Evolutionary conservation across 2,329 filamentous ascomycete species (phyloP).

Genomic region (Zymoseptoria ardabiliae): DNA sequence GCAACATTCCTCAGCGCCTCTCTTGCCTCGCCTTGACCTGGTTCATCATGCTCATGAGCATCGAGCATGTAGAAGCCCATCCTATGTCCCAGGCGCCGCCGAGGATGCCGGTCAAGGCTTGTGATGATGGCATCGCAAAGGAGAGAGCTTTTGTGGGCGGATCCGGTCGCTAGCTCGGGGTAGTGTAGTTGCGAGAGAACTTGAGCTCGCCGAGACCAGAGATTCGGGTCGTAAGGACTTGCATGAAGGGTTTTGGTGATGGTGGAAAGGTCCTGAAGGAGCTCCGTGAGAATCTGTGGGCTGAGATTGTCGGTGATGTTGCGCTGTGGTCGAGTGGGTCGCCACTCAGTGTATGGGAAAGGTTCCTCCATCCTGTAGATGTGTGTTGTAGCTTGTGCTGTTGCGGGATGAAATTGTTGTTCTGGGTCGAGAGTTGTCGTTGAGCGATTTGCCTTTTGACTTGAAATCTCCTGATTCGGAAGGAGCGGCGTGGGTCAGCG

Average conservation of each 20-base stretch:
- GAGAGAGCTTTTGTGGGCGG: conserved; percentile 19
- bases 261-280: conserved; percentile 11
- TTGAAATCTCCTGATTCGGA: background rate
- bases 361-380: background rate
- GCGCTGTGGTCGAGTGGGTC: background rate
- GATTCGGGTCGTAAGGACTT: conserved; percentile 22
- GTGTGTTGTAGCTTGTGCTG: background rate
- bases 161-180: conserved; percentile 26
- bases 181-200: conserved; percentile 16
- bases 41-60: conserved; percentile 4
- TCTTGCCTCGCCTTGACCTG: conserved; percentile 6
- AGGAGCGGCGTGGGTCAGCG: background rate
- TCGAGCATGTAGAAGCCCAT: conserved; percentile 26
- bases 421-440: background rate
- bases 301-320: conserved; percentile 1
- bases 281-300: background rate
- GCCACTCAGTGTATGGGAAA: background rate
- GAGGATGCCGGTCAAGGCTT: conserved; percentile 4
- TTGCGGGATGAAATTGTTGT: background rate
- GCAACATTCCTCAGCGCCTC: conserved; percentile 5
- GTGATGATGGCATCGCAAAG: conserved; percentile 13
- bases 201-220: conserved; percentile 18
- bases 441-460: background rate
- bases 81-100: conserved; percentile 16
- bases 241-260: conserved; percentile 2